Base-by-base conservation (phyloP, 2,329 filamentous ascomycete species). In the Chaetomiaceae sp. region DNA sequence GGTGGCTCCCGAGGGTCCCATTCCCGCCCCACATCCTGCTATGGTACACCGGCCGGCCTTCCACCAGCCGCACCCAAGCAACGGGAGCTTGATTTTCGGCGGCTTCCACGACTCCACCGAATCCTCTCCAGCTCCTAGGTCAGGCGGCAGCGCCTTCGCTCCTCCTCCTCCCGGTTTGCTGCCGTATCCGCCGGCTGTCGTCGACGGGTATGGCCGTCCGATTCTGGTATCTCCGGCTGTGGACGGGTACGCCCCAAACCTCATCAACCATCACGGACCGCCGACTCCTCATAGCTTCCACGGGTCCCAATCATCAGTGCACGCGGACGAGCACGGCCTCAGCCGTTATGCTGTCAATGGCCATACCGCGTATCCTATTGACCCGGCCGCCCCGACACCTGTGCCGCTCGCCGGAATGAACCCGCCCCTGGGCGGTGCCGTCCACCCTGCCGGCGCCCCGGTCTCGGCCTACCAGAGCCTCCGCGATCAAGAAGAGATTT, bases 261-360 rank as follows among this genome's bases (percentile, higher is more conserved):
- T 63, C 56, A 4, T 69, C 61, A 53, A 61, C 60, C 29, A 64
- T 53, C 75, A 76, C 57, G 74, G 72, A 3, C 74, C 78, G 2
- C 71, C 74, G 1, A 79, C 77, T 2, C 74, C 78, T 4, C 78
- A 78, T 51, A 82, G 78, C 61, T 79, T 79, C 56, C 79, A 80
- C 45, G 78, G 73, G 29, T 82, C 79, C 2, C 79, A 81, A 50
- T 71, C 76, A 29, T 79, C 78, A 2, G 68, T 64, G 5, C 70
- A 71, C 35, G 63, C 65, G 0, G 62, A 64, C 19, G 65, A 70
- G 35, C 58, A 63, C 0, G 62, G 59, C 3, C 63, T 69, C 32
- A 55, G 64, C 40, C 66, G 64, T 48, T 69, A 68, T 45, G 49
- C 49, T 14, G 26, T 38, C n/a, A 58, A 56, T 27, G 52, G 53